A percentile compares a stretch with the other conserved stretches of the same genome.
Conservation (phyloP, 495 filamentous ascomycete species). For the Penicillium arizonense region DNA sequence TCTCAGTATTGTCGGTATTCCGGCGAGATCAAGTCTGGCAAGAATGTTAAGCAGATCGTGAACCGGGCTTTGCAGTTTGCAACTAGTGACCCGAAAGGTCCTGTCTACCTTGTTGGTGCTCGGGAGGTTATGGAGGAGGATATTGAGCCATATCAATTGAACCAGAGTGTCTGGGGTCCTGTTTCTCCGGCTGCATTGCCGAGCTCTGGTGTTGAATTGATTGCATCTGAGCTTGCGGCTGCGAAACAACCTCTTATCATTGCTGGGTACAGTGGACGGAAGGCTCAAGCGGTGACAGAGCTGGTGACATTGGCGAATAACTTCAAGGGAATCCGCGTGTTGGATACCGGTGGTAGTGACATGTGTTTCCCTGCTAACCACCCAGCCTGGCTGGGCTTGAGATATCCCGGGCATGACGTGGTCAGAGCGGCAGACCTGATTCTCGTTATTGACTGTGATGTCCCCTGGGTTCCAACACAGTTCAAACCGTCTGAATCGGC, state of each 20-base stretch:
- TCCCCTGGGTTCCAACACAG: slow-evolving; percentile 68
- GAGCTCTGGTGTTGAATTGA: slow-evolving; percentile 58
- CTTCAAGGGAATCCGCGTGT: slow-evolving; percentile 75
- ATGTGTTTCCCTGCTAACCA: slow-evolving; percentile 95
- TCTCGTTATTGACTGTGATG: slow-evolving; percentile 81
- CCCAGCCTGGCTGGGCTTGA: slow-evolving; percentile 67
- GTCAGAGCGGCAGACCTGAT: slow-evolving; percentile 82
- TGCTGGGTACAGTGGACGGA: slow-evolving; percentile 80
- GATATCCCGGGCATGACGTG: slow-evolving; percentile 71
- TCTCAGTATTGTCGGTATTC: slow-evolving; percentile 93
- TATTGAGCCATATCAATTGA: slow-evolving; percentile 73
- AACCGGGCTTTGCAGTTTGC: slow-evolving; percentile 89
- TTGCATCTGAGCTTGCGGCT: slow-evolving; percentile 66
- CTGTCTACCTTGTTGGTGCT: slow-evolving; percentile 81
- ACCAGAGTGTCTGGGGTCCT: slow-evolving; percentile 72
- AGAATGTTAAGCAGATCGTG: slow-evolving; percentile 95
- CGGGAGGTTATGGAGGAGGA: slow-evolving; percentile 94
- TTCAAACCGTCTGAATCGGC: slow-evolving; percentile 54
- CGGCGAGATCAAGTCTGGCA: slow-evolving; percentile 85
- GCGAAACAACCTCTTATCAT: slow-evolving; percentile 78
- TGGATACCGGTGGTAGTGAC: slow-evolving; percentile 89
- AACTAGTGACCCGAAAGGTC: slow-evolving; percentile 74
- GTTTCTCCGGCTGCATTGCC: slow-evolving; percentile 76
- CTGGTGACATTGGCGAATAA: slow-evolving; percentile 76
- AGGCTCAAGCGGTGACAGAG: slow-evolving; percentile 64